Evolutionary conservation across 192 early-diverging fungal genomes (phyloP).

Genomic region (Helicostylum pulchrum): DNA sequence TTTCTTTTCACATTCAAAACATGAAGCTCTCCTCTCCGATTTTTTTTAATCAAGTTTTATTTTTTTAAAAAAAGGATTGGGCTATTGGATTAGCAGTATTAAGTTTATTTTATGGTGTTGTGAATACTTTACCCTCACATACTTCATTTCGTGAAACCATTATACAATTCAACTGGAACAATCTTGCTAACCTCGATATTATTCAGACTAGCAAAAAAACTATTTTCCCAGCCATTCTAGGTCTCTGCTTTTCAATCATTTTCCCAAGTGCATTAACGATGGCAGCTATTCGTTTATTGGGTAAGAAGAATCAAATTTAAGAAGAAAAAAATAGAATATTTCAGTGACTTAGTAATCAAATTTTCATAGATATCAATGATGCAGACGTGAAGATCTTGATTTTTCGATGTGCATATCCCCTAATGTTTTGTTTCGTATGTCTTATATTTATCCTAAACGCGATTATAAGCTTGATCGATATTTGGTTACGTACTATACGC

Average conservation of each 20-base stretch:
- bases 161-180: slow-evolving; percentile 5
- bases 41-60: not conserved
- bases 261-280: slow-evolving; percentile 15
- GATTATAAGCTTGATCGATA: slow-evolving; percentile 2
- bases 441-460: not conserved
- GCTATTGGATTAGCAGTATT: slow-evolving; percentile 20
- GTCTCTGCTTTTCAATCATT: too few species aligned
- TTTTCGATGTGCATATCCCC: slow-evolving; percentile 23
- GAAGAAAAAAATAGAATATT: too few species aligned
- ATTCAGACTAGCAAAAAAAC: not conserved
- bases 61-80: slow-evolving; percentile 25
- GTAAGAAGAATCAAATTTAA: slow-evolving; percentile 4
- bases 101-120: slow-evolving; percentile 18
- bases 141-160: not conserved
- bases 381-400: slow-evolving; percentile 17
- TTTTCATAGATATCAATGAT: slow-evolving; percentile 18
- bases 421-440: slow-evolving; percentile 9
- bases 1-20: not conserved
- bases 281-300: slow-evolving; percentile 5
- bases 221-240: slow-evolving; percentile 2
- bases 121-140: slow-evolving; percentile 14
- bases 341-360: too few species aligned
- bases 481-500: slow-evolving; percentile 72
- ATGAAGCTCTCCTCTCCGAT: too few species aligned
- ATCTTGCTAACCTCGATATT: not conserved